Evolutionary conservation across 2,329 filamentous ascomycete genomes (phyloP).

Genomic region (Alternaria burnsii): DNA sequence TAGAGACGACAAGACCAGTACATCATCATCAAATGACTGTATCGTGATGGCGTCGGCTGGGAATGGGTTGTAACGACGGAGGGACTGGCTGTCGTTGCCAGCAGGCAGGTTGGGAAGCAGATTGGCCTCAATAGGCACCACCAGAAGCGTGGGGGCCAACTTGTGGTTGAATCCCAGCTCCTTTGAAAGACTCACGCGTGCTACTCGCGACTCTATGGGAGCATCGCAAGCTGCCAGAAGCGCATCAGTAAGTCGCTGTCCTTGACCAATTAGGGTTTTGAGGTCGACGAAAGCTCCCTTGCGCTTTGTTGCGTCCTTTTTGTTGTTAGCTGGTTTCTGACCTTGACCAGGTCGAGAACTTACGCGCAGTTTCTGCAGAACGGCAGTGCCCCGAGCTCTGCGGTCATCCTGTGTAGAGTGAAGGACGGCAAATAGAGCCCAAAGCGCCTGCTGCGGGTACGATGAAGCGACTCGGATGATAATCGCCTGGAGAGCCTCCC

Average conservation of each 20-base stretch:
- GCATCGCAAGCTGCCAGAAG: slow-evolving; percentile 82
- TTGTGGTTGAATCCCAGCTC: slow-evolving; percentile 87
- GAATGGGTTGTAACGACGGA: slow-evolving; percentile 82
- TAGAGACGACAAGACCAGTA: slow-evolving; percentile 87
- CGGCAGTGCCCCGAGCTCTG: slow-evolving; percentile 59
- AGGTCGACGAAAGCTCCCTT: slow-evolving; percentile 68
- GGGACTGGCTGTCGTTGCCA: slow-evolving; percentile 72
- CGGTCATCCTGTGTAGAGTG: slow-evolving; percentile 81
- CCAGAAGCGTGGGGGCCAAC: slow-evolving; percentile 80
- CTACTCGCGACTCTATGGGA: slow-evolving; percentile 74
- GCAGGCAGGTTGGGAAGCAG: slow-evolving; percentile 82
- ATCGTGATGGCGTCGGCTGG: slow-evolving; percentile 87
- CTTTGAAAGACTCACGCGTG: slow-evolving; percentile 77
- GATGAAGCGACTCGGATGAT: slow-evolving; percentile 84
- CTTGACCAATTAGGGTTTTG: slow-evolving; percentile 75
- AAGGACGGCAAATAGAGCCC: slow-evolving; percentile 87
- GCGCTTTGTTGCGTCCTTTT: slow-evolving; percentile 62
- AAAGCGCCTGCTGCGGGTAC: slow-evolving; percentile 91
- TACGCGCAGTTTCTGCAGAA: slow-evolving; percentile 54
- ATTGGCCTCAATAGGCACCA: slow-evolving; percentile 87
- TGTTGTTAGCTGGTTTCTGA: slow-evolving; percentile 42
- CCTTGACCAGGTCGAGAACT: slow-evolving; percentile 18
- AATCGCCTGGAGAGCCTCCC: slow-evolving; percentile 77
- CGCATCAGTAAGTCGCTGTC: slow-evolving; percentile 84
- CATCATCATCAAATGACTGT: slow-evolving; percentile 81